Evolutionary conservation across 2,329 filamentous ascomycete genomes (phyloP).

Genomic region (Monilinia fructigena): DNA sequence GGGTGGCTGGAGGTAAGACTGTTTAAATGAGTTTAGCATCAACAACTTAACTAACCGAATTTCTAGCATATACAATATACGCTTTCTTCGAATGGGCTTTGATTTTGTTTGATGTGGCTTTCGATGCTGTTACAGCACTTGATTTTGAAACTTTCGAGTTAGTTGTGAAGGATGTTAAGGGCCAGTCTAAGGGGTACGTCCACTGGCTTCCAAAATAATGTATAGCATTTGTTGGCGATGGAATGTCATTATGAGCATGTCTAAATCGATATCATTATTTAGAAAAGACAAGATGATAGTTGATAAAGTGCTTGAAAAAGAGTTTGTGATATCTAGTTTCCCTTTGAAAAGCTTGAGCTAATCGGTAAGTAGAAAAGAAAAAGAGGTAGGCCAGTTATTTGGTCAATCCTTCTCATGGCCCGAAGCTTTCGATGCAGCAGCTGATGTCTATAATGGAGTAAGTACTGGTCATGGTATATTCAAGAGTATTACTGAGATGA

Average conservation of each 20-base stretch:
- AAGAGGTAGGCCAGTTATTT: slow-evolving; percentile 68
- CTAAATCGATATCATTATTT: slow-evolving; percentile 40
- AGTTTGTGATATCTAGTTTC: slow-evolving; percentile 55
- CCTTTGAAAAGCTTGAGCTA: slow-evolving; percentile 36
- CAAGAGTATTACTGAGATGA: slow-evolving; percentile 21
- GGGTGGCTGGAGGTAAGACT: slow-evolving; percentile 79
- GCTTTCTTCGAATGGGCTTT: slow-evolving; percentile 97
- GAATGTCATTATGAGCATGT: slow-evolving; percentile 36
- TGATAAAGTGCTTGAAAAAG: slow-evolving; percentile 62
- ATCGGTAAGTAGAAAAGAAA: slow-evolving; percentile 63
- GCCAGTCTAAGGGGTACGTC: slow-evolving; percentile 96
- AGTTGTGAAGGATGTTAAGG: slow-evolving; percentile 83
- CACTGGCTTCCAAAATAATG: slow-evolving; percentile 88
- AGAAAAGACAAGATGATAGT: slow-evolving; percentile 46
- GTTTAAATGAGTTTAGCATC: slow-evolving; percentile 1
- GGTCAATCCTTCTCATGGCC: slow-evolving; percentile 69
- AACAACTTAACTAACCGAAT: neutral
- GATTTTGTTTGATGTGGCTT: slow-evolving; percentile 91
- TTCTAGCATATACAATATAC: slow-evolving; percentile 88
- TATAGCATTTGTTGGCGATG: slow-evolving; percentile 44
- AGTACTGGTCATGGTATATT: slow-evolving; percentile 37
- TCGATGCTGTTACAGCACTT: slow-evolving; percentile 89
- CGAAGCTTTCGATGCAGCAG: slow-evolving; percentile 74
- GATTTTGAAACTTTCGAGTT: slow-evolving; percentile 91
- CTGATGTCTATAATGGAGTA: slow-evolving; percentile 90